Evolutionary conservation across 306 rosid genomes (phyloP).

Genomic region (Ammopiptanthus mongolicus): DNA sequence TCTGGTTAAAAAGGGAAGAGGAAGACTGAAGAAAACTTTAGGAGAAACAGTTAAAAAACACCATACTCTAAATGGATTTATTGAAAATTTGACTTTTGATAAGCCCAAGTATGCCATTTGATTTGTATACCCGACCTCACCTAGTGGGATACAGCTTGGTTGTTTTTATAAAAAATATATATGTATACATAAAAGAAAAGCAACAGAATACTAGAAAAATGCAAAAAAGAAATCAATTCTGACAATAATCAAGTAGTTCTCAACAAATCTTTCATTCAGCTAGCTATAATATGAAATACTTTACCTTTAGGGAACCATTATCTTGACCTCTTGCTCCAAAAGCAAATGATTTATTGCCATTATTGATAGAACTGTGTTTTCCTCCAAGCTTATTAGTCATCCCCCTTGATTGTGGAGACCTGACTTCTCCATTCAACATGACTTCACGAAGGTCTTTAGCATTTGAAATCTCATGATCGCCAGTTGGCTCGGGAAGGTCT

Average conservation of each 20-base stretch:
- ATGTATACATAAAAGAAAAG: background rate
- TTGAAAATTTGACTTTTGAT: background rate
- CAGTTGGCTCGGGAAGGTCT: slow-evolving; percentile 41
- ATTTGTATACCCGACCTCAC: background rate
- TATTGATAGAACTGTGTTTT: slow-evolving; percentile 44
- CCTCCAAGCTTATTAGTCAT: slow-evolving; percentile 50
- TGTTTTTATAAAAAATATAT: background rate
- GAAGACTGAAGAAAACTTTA: background rate
- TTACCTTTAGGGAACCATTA: slow-evolving; percentile 62
- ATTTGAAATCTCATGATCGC: slow-evolving; percentile 41
- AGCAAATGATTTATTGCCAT: slow-evolving; percentile 55
- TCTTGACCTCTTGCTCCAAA: slow-evolving; percentile 72
- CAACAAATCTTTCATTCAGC: slow-evolving; percentile 13
- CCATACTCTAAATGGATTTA: slow-evolving; percentile 1
- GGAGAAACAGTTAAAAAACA: background rate
- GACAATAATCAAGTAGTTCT: background rate
- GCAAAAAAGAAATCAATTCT: background rate
- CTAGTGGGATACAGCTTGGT: background rate
- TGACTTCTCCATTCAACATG: slow-evolving; percentile 51
- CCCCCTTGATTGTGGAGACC: slow-evolving; percentile 54
- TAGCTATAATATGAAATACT: slow-evolving; percentile 7
- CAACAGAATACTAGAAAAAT: slow-evolving; percentile 1
- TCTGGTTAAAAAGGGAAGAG: background rate
- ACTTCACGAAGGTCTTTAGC: slow-evolving; percentile 41
- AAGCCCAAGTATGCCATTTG: background rate